A percentile compares a stretch with the other conserved stretches of the same genome.
phyloP scores from a whole-genome alignment of 1,139 yeast species.

The Yamadazyma taylorii region DNA sequence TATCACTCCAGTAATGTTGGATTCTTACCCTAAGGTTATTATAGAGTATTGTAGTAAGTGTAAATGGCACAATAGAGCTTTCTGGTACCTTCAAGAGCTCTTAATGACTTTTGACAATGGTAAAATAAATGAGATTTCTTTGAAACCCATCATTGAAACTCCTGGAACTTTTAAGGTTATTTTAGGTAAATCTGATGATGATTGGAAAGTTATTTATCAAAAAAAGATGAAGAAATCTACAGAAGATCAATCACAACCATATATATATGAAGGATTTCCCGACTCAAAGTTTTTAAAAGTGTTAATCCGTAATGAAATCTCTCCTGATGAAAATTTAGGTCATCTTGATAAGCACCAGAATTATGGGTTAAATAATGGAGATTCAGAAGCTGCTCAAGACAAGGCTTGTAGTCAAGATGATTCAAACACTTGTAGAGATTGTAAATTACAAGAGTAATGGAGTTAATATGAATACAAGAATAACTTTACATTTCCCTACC shows the following conservation, averaged over 20 bases:
- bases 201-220: slow-evolving; percentile 30
- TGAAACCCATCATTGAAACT: slow-evolving; percentile 38
- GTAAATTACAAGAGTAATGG: slow-evolving; percentile 5
- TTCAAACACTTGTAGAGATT: slow-evolving; percentile 6
- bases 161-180: slow-evolving; percentile 42
- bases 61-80: slow-evolving; percentile 50
- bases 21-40: slow-evolving; percentile 26
- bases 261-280: slow-evolving; percentile 46
- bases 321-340: slow-evolving; percentile 31
- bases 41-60: slow-evolving; percentile 46
- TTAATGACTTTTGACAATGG: slow-evolving; percentile 42
- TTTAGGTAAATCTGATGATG: slow-evolving; percentile 14
- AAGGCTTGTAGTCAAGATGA: neutral
- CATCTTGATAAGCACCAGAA: slow-evolving; percentile 30
- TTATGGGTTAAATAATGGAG: slow-evolving; percentile 5
- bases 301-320: slow-evolving; percentile 32
- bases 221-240: slow-evolving; percentile 36
- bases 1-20: neutral
- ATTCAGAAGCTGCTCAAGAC: too few relatives aligned
- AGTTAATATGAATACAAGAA: too few relatives aligned
- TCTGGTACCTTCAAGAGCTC: slow-evolving; percentile 48
- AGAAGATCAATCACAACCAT: slow-evolving; percentile 26
- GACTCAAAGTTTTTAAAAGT: slow-evolving; percentile 44
- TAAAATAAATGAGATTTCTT: slow-evolving; percentile 36
- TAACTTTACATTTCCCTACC: neutral